Base-by-base conservation (phyloP, 1,284 basidiomycete species). In the Austropuccinia psidii region DNA sequence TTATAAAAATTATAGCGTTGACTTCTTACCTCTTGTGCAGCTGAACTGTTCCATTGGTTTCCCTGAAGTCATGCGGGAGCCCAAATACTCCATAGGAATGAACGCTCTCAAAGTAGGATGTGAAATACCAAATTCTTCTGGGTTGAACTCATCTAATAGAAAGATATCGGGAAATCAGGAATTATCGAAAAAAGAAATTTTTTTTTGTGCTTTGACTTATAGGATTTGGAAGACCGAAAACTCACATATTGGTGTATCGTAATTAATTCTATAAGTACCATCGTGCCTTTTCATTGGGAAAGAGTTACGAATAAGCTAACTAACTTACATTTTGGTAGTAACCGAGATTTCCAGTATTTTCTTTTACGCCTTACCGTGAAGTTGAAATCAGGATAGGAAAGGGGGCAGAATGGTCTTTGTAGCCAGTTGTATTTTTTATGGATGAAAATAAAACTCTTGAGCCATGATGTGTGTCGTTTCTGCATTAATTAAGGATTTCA, bases 331-430 rank as follows among this genome's bases (percentile, higher is more conserved):
- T n/a, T n/a, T n/a, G n/a, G n/a, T n/a, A n/a, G n/a, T n/a, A n/a
- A n/a, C n/a, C n/a, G n/a, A n/a, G n/a, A n/a, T n/a, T n/a, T n/a
- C n/a, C n/a, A n/a, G n/a, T n/a, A n/a, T n/a, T n/a, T n/a, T n/a
- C n/a, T n/a, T n/a, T n/a, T n/a, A n/a, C n/a, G n/a, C 39, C 65
- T 8, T 55, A 68, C 65, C 67, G 24, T 43, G 67, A 70, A 9
- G 37, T 70, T 27, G 37, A 58, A n/a, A 70, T 41, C 17, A 70
- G 45, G 55, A 70, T 70, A 24, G 67, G 67, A 49, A 70, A 70
- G 6, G 67, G 67, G 19, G 52, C 67, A n/a, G 31, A 9, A n/a
- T 37, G 55, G 41, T 70, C 60, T 19, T 43, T 21, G 43, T 70
- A 70, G 43, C 43, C 55, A 60, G 54, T 70, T 9, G 67, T 60